These are phyloP conservation scores for Marchantia paleacea DNA, from an alignment of 225 moss, liverwort and hornwort genomes.

Conservation along the genomic window DNA sequence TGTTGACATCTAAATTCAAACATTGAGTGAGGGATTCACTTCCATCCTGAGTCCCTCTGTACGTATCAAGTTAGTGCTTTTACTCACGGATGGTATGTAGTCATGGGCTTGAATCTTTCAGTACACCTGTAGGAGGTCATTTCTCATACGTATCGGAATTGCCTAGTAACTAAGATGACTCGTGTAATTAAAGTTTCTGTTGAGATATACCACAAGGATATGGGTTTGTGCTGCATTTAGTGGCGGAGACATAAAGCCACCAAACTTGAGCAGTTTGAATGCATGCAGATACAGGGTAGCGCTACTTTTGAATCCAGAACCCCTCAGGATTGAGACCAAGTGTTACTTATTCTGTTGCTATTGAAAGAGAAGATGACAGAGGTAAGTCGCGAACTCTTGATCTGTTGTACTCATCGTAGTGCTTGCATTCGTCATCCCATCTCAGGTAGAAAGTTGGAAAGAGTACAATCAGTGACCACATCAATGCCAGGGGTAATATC, in stretches of 20 bases:
- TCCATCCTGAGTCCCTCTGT: not conserved
- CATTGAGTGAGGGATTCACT: not conserved
- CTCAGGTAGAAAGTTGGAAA: not conserved
- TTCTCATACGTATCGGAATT: no score
- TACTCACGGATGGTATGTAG: no score
- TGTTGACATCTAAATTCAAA: not conserved
- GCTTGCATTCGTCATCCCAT: not conserved
- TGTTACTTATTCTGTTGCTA: not conserved
- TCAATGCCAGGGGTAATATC: not conserved
- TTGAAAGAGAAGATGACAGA: slow-evolving; percentile 2
- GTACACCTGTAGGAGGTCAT: no score
- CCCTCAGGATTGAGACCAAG: slow-evolving; percentile 1
- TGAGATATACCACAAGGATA: not conserved
- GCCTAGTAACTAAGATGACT: no score
- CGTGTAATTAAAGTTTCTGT: not conserved
- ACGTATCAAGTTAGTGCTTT: not conserved
- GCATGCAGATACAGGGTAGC: slow-evolving; percentile 9
- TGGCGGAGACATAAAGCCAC: not conserved
- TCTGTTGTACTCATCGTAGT: not conserved
- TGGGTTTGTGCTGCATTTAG: not conserved
- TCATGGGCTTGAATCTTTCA: no score
- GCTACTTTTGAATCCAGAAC: not conserved
- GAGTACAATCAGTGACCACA: not conserved
- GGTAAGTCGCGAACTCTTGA: not conserved
- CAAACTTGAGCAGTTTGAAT: not conserved